Evolutionary conservation across 129 eudicot genomes (phyloP), one percentile per base, ranked within the genome.

Genomic region (Ambrosia trifida): DNA sequence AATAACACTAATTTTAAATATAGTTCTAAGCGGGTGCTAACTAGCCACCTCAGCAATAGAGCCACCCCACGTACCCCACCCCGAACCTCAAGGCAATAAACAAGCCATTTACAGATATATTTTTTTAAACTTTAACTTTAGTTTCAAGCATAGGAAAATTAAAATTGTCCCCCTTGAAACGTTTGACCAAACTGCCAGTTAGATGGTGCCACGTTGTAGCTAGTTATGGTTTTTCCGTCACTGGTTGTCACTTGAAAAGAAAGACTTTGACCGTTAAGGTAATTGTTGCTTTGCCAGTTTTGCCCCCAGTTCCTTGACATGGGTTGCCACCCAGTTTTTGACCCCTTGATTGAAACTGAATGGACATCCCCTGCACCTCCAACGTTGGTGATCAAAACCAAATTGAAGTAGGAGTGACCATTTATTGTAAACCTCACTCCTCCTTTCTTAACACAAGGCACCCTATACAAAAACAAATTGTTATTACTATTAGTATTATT

Each of bases 301-400:
- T 89, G 96, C 8, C 96, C 96, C 96, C 96, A 89, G 57, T 89
- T 89, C 2, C 96, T 69, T 28, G 97, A 90, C 95, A 90, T 64
- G 28, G 87, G 49, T 44, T 90, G 97, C 97, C 97, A 90, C n/a
- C 87, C 88, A 0, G 87, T 81, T 62, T 33, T 81, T 1, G 95
- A 81, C 13, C 97, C 97, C 67, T 85, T 90, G 76, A 90, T 81
- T 24, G 89, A 80, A 7, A 89, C 96, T 4, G 93, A 75, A 18
- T 82, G 94, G 32, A 90, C 87, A 30, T 90, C 96, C 38, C 96
- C 96, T 12, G 90, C 94, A 14, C 96, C 96, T 30, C 91, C 95
- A 0, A 90, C 96, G 54, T 90, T 90, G 35, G 85, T 90, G 47
- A 90, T 63, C 81, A 90, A 57, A 14, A 90, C 95, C 79, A 90